Evolutionary conservation across 495 filamentous ascomycete species (phyloP), one percentile per base, ranked within the genome.

Genomic region (Hyaloscypha bicolor): DNA sequence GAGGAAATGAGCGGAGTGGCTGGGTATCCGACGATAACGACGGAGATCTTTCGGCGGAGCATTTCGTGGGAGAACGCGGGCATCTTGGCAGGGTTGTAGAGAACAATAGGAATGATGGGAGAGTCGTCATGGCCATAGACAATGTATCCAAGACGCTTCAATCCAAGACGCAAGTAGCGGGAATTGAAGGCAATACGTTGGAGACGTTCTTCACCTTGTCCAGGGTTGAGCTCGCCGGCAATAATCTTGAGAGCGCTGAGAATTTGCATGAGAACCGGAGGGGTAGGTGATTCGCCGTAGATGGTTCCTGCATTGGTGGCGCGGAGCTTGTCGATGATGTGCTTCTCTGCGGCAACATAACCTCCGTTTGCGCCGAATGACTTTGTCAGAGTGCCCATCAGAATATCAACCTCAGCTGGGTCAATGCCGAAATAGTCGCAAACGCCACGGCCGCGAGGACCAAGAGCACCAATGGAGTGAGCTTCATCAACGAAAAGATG

Each of bases 111-210:
- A 69, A 99, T 93, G 77, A 99, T 98, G 63, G 95, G 95, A 19
- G 93, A 97, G 79, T 99, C 95, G 78, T 99, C 95, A 76, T 97
- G 93, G 64, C 95, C 95, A 74, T 93, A 96, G 62, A 97, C 88
- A 76, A 99, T 99, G 83, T 93, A 94, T 61, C 95, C 95, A 73
- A 99, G 90, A 71, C 95, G 91, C 82, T 98, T 99, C 77, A 99
- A 85, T 35, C 95, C 95, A 62, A 99, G 88, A 69, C 95, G 93
- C 29, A 99, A 92, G 76, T 99, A 99, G 32, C 95, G 90, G 22
- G 94, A 97, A 81, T 99, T 99, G 88, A 98, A 99, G 64, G 95
- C 94, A 71, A 99, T 89, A 67, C 95, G 91, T 79, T 97, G 93
- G 52, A 99, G 83, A 60, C 95, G 90, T 80, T 99, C 95, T 75